Base-by-base conservation (phyloP, 768 basidiomycete species). In the Floccularia luteovirens region DNA sequence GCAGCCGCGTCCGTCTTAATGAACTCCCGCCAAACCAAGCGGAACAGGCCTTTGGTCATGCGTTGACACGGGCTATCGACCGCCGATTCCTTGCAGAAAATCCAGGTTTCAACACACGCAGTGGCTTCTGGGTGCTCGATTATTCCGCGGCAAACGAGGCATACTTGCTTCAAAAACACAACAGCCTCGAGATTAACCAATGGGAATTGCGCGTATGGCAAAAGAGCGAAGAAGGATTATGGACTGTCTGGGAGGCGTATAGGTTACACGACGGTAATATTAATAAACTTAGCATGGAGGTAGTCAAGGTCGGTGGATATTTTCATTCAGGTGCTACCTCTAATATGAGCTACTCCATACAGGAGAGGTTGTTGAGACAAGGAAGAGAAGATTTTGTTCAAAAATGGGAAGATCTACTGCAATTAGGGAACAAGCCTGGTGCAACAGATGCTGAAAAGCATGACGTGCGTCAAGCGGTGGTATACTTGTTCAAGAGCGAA, bases 101-200 rank as follows among this genome's bases (percentile, higher is more conserved):
- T 23, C 41, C 43, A 10, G 48, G 47, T 14, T 52, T 36, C 20
- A 42, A 47, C 21, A 51, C 50, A 16, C 43, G 40, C 10, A 31
- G 13, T 25, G 40, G 31, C 17, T 30, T 36, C 13, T 44, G 46
- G 42, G 38, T 36, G 6, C 11, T 42, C 12, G 24, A 47, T 12
- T 48, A 45, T 36, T 3, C 7, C 23, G 33, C 44, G 7, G 6
- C 27, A 6, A 27, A 14, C 7, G 45, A 43, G 12, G 31, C 35
- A 6, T 34, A 47, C 37, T 14, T n/a, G 37, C 39, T 45, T 13
- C n/a, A 27, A 10, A 30, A 23, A 5, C 5, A 14, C 13, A 27
- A 27, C 13, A 16, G 10, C 5, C 16, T 39, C 12, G 13, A 13
- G 10, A 11, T 39, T n/a, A 24, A 39, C 8, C 16, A 27, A 17